Evolutionary conservation across 805 yeast species (phyloP).

Genomic region (Kluyveromyces siamensis): DNA sequence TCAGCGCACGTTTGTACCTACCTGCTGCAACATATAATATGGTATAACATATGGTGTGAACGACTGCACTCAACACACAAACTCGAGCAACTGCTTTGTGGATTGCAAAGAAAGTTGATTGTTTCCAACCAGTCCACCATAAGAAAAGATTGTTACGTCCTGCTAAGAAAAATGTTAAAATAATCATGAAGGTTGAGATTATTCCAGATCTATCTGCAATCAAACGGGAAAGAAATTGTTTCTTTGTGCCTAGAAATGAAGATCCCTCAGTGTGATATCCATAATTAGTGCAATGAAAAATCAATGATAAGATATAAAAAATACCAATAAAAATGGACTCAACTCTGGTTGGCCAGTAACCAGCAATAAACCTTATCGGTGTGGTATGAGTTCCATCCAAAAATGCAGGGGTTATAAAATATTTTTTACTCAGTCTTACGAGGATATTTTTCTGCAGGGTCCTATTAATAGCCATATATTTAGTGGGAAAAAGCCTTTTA

Average conservation of each 20-base stretch:
- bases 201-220: slow-evolving; percentile 40
- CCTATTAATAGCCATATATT: slow-evolving; percentile 27
- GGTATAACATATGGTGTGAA: slow-evolving; percentile 45
- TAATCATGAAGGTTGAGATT: slow-evolving; percentile 37
- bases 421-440: slow-evolving; percentile 9
- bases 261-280: background rate
- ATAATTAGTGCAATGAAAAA: slow-evolving; percentile 12
- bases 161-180: slow-evolving; percentile 33
- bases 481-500: slow-evolving; percentile 31
- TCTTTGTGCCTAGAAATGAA: background rate
- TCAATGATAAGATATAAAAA: slow-evolving; percentile 9
- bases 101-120: slow-evolving; percentile 3
- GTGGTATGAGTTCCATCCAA: slow-evolving; percentile 9
- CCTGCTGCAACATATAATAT: slow-evolving; percentile 1
- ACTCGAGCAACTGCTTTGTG: slow-evolving; percentile 7
- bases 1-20: background rate
- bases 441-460: slow-evolving; percentile 6
- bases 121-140: slow-evolving; percentile 7
- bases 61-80: slow-evolving; percentile 36
- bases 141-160: slow-evolving; percentile 6
- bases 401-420: slow-evolving; percentile 12
- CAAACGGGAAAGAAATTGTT: slow-evolving; percentile 13
- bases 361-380: slow-evolving; percentile 5
- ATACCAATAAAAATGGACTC: slow-evolving; percentile 13
- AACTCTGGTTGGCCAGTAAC: slow-evolving; percentile 14